Base-by-base conservation (phyloP, 805 yeast genomes). In the Nadsonia fulvescens region DNA sequence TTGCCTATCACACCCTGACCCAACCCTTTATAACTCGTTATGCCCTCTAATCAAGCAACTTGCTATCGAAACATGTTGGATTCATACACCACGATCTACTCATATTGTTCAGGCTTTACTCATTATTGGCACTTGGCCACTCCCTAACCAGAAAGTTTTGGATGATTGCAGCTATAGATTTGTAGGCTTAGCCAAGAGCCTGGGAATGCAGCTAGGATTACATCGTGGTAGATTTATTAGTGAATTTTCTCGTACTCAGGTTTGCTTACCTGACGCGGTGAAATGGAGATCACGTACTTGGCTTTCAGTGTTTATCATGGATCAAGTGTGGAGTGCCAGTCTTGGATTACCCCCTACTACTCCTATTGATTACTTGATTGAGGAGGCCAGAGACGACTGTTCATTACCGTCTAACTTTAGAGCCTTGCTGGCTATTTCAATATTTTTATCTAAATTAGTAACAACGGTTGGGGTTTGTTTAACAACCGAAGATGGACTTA, bases 211-310 rank as follows among this genome's bases (percentile, higher is more conserved):
- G 46, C 53, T 83, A 18, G 95, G 95, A 7, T 56, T 83, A 33
- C 95, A 83, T 49, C 57, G 94, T 36, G 95, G 94, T 14, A 77
- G 76, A 44, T 83, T 83, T 46, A 79, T 83, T 37, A 69, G 75
- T 35, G 95, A 83, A 42, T 83, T 83, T 38, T 73, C 91, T 5
- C 61, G 95, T 42, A 77, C 86, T 15, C 95, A 83, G 44, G 89
- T 76, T 4, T 66, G 78, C 13, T 58, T 82, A 49, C 86, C 86
- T 0, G 81, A 83, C 49, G 86, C 93, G 4, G 94, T 79, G 38
- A 72, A 70, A 42, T 83, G 94, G 95, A 63, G 95, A 47, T 81
- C 94, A 1, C 58, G 93, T 37, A 68, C 93, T 1, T 83, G 95
- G 95, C 53, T 81, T 15, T 82, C 86, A 3, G 74, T 78, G 3